Evolutionary conservation across 441 rosid genomes (phyloP).

Genomic region (Gossypium schwendimanii): DNA sequence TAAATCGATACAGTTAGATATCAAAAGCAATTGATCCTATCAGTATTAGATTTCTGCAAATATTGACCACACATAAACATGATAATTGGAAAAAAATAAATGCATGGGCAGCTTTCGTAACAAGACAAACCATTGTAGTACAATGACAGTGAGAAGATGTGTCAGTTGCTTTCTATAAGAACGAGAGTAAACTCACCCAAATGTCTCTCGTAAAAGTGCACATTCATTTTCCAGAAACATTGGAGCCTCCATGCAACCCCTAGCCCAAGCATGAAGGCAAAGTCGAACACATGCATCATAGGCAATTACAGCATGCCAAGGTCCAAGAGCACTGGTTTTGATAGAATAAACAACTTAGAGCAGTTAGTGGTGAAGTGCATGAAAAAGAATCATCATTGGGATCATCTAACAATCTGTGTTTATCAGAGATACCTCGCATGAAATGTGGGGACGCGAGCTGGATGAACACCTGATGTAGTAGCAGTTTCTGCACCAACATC

Average conservation of each 20-base stretch:
- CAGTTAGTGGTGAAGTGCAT: slow-evolving; percentile 7
- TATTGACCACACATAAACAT: not conserved
- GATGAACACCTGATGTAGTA: slow-evolving; percentile 45
- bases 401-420: slow-evolving; percentile 4
- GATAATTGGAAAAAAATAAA: not conserved
- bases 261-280: slow-evolving; percentile 99
- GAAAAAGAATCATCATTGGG: not conserved
- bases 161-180: not conserved
- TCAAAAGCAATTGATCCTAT: not conserved
- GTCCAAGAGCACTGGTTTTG: slow-evolving; percentile 72
- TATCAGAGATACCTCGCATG: slow-evolving; percentile 67
- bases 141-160: not conserved
- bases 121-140: not conserved
- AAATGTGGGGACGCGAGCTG: slow-evolving; percentile 78
- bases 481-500: slow-evolving; percentile 50
- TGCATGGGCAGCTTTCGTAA: not conserved
- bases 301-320: slow-evolving; percentile 95
- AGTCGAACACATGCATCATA: slow-evolving; percentile 96
- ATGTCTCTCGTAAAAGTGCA: slow-evolving; percentile 73
- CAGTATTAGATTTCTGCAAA: not conserved
- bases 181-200: slow-evolving; percentile 53
- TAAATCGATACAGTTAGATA: not conserved
- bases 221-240: slow-evolving; percentile 94
- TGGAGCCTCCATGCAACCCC: slow-evolving; percentile 98
- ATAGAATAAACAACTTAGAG: slow-evolving; percentile 14